Evolutionary conservation across 768 basidiomycete species (phyloP).

Genomic region (Lentinula guzmanii): DNA sequence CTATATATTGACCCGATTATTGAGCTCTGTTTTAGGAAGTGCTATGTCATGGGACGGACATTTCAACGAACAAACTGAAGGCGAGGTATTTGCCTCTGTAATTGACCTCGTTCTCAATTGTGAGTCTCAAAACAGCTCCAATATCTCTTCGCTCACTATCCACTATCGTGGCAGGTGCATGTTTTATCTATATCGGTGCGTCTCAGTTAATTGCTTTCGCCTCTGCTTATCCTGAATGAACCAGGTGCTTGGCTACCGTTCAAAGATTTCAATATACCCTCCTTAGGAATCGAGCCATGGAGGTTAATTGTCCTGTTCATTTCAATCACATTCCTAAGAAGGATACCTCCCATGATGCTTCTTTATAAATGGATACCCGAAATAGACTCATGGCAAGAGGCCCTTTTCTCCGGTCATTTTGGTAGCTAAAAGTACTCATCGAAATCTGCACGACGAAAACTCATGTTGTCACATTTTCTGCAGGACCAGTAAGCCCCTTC

Average conservation of each 20-base stretch:
- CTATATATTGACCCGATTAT: not conserved
- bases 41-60: conserved; percentile 92
- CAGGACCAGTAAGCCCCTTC: conserved; percentile 45
- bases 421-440: conserved; percentile 31
- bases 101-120: conserved; percentile 85
- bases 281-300: conserved; percentile 64
- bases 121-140: not conserved
- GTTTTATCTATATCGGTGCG: conserved; percentile 69
- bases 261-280: conserved; percentile 43
- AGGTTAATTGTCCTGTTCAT: conserved; percentile 63
- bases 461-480: not conserved
- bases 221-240: not conserved
- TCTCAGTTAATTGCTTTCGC: not conserved
- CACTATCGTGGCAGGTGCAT: conserved; percentile 23
- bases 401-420: conserved; percentile 89
- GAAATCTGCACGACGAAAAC: not conserved
- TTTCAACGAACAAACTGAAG: conserved; percentile 75
- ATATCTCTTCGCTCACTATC: not conserved
- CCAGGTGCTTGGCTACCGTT: conserved; percentile 79
- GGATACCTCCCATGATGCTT: conserved; percentile 73
- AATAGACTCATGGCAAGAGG: conserved; percentile 78
- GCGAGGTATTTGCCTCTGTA: conserved; percentile 84
- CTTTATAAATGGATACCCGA: conserved; percentile 87
- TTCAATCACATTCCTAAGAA: conserved; percentile 64
- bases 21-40: conserved; percentile 44